Base-by-base conservation (phyloP, 2,329 filamentous ascomycete genomes). In the Knufia petricola region DNA sequence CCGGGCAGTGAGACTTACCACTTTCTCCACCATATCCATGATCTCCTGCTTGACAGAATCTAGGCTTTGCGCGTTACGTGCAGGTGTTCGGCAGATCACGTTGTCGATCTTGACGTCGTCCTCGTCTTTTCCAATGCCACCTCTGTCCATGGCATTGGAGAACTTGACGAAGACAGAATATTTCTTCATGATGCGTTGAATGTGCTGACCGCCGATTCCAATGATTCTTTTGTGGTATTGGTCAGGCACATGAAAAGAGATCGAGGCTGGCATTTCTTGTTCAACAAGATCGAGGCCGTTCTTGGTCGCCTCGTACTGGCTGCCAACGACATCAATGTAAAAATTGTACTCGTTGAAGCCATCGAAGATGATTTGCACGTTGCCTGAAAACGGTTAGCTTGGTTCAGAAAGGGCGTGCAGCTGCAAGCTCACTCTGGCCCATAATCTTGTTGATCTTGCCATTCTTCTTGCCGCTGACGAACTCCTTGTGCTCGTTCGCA, bases 391-490 rank as follows among this genome's bases (percentile, higher is more conserved):
- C 50, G 66, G 59, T 58, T 43, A 53, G 50, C 23, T 21, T 6
- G 30, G 15, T 28, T 6, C 34, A 55, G 13, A 59, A 23, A 10
- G 19, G n/a, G 20, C 36, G 17, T 30, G 8, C 15, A 20, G 21
- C 32, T 13, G 32, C 32, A 8, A n/a, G 64, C 74, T 57, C 67
- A 78, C 89, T 95, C 68, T 96, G 90, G 20, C 90, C 92, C 92
- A 98, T 98, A 62, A 98, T 98, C 75, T 98, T 98, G 76, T 98
- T 98, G 69, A 98, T 98, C 72, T 98, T 98, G 68, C 92, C 92
- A 61, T 98, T 98, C 75, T 98, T 98, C 76, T 98, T 98, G 59
- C 92, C 92, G 59, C 89, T 95, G 50, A 98, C 92, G 64, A 98
- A 98, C 63, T 98, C 92, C 68, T 98, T 98, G 73, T 98, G 92